phyloP scores from a whole-genome alignment of 2,329 filamentous ascomycete species.

The Xylariaceae sp. region DNA sequence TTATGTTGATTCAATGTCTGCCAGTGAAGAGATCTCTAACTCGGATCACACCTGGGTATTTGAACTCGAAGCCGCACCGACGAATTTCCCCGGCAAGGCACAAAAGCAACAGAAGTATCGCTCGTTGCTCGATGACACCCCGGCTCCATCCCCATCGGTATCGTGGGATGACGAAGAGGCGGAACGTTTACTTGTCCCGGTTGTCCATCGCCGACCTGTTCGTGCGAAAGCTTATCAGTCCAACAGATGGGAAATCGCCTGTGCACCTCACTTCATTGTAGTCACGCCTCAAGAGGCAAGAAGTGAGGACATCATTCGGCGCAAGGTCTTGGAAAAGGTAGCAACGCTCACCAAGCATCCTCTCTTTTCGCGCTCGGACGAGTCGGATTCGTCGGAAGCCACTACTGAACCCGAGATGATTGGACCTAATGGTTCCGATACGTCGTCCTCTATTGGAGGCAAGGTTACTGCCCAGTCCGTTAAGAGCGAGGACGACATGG shows the following conservation, averaged over 20 bases:
- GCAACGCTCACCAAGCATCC: slow-evolving; percentile 69
- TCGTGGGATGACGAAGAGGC: slow-evolving; percentile 56
- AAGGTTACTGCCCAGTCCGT: slow-evolving; percentile 71
- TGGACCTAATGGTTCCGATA: slow-evolving; percentile 52
- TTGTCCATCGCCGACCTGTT: slow-evolving; percentile 55
- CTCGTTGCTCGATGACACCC: slow-evolving; percentile 46
- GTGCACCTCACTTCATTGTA: slow-evolving; percentile 63
- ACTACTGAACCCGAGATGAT: slow-evolving; percentile 63
- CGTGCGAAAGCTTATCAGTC: slow-evolving; percentile 29
- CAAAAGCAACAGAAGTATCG: slow-evolving; percentile 40
- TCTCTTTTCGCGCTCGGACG: slow-evolving; percentile 51
- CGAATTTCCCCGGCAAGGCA: slow-evolving; percentile 61
- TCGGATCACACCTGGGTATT: slow-evolving; percentile 65
- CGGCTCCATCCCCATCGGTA: background rate
- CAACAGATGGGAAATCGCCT: slow-evolving; percentile 33
- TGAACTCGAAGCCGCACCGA: slow-evolving; percentile 73
- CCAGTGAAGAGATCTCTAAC: slow-evolving; percentile 65
- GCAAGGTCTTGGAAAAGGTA: slow-evolving; percentile 73
- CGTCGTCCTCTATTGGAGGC: slow-evolving; percentile 58
- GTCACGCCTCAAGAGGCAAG: slow-evolving; percentile 67
- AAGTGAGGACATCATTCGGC: slow-evolving; percentile 64
- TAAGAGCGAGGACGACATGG: slow-evolving; percentile 82
- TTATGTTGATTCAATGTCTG: slow-evolving; percentile 62
- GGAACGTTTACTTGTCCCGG: slow-evolving; percentile 64
- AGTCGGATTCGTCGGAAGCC: slow-evolving; percentile 45